Conservation (phyloP, 371 early-diverging fungal species). For the Rhizopus sp. region DNA sequence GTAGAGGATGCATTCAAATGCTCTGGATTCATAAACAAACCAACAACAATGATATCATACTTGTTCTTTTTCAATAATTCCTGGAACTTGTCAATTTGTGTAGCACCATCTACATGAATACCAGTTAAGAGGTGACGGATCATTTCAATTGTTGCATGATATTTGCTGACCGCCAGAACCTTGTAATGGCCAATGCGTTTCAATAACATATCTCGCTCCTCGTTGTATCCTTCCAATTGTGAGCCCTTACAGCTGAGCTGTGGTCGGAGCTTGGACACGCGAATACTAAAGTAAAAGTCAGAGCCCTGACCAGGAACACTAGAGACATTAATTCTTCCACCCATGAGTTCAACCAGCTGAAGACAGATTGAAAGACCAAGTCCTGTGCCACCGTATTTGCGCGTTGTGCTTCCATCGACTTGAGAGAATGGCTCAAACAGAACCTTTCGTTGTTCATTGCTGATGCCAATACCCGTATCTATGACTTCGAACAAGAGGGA, state of each 20-base stretch:
- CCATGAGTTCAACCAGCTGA: conserved; percentile 57
- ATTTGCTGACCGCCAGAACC: conserved; percentile 36
- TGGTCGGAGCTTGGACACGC: conserved; percentile 35
- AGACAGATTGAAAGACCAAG: conserved; percentile 63
- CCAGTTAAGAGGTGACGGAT: conserved; percentile 32
- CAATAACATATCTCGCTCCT: conserved; percentile 20
- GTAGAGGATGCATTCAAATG: not conserved
- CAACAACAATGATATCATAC: conserved; percentile 43
- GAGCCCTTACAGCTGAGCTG: conserved; percentile 17
- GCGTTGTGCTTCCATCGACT: conserved; percentile 63
- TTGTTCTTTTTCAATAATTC: conserved; percentile 5
- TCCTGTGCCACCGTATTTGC: conserved; percentile 68
- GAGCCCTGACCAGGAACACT: conserved; percentile 58
- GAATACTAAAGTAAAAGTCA: conserved; percentile 56
- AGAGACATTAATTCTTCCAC: conserved; percentile 54
- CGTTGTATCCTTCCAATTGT: conserved; percentile 20
- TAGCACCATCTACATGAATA: conserved; percentile 30
- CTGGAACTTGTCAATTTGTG: conserved; percentile 22
- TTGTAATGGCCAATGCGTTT: conserved; percentile 24
- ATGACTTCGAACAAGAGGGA: conserved; percentile 40
- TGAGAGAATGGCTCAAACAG: conserved; percentile 62
- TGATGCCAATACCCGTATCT: conserved; percentile 61
- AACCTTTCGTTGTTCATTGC: conserved; percentile 56
- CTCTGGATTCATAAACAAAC: conserved; percentile 28
- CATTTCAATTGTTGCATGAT: conserved; percentile 33